These are phyloP conservation scores for Penicillium nordicum DNA, from an alignment of 2,329 filamentous ascomycete species.

Conservation along the genomic window DNA sequence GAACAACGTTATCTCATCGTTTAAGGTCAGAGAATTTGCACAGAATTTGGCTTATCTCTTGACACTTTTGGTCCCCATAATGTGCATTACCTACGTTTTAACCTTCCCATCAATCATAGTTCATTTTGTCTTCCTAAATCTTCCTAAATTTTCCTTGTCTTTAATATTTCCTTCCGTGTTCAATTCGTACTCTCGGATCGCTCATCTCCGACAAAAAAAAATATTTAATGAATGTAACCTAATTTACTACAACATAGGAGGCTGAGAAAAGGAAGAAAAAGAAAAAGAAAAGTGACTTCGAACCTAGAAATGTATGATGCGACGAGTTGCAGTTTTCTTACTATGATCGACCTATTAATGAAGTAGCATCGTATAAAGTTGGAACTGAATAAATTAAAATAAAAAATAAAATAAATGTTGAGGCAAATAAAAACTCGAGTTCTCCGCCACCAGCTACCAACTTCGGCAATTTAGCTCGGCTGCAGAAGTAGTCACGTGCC, in stretches of 20 bases:
- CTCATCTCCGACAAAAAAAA: conserved; percentile 16
- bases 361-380: neutral
- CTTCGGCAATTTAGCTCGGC: conserved; percentile 3
- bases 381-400: neutral
- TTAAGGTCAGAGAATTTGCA: conserved; percentile 33
- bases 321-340: neutral
- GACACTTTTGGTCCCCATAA: neutral
- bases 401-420: neutral
- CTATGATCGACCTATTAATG: neutral
- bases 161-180: conserved; percentile 15
- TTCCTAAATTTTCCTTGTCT: conserved; percentile 7
- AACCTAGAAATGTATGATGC: conserved; percentile 9
- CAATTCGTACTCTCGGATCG: conserved; percentile 22
- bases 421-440: neutral
- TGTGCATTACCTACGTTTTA: conserved; percentile 11
- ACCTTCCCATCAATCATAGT: conserved; percentile 18
- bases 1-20: conserved; percentile 31
- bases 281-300: neutral
- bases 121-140: neutral
- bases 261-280: neutral
- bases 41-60: conserved; percentile 32
- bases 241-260: neutral
- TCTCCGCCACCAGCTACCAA: conserved; percentile 15
- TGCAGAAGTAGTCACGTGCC: conserved; percentile 12
- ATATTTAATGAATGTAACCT: conserved; percentile 6